These are phyloP conservation scores for Ceratocystis cubensis DNA, from an alignment of 2,329 filamentous ascomycete species.

Conservation along the genomic window DNA sequence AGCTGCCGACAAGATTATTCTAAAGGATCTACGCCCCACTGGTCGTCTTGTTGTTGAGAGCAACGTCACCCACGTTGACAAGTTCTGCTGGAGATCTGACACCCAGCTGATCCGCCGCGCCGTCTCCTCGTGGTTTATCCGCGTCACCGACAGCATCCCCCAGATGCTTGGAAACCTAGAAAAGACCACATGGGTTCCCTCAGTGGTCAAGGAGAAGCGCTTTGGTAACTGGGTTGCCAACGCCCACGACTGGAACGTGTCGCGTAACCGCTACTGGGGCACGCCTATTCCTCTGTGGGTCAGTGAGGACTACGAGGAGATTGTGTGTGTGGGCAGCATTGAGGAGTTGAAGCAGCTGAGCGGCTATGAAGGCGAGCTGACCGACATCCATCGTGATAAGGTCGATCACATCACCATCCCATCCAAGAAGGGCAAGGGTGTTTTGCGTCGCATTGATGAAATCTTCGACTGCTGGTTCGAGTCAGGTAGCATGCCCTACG, in stretches of 20 bases:
- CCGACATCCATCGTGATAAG: slow-evolving; percentile 25
- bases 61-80: slow-evolving; percentile 24
- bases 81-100: slow-evolving; percentile 26
- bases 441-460: slow-evolving; percentile 24
- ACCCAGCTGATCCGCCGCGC: slow-evolving; percentile 25
- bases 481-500: slow-evolving; percentile 26
- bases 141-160: slow-evolving; percentile 23
- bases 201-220: slow-evolving; percentile 25
- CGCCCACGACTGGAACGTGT: slow-evolving; percentile 25
- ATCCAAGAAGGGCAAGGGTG: slow-evolving; percentile 24
- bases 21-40: slow-evolving; percentile 24
- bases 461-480: slow-evolving; percentile 27
- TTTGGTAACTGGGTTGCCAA: slow-evolving; percentile 26
- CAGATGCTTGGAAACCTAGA: slow-evolving; percentile 24
- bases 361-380: slow-evolving; percentile 23
- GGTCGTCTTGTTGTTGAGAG: slow-evolving; percentile 24
- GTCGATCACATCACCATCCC: slow-evolving; percentile 26
- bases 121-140: slow-evolving; percentile 27
- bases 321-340: slow-evolving; percentile 25
- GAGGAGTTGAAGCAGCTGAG: slow-evolving; percentile 24
- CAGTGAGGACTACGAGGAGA: slow-evolving; percentile 25
- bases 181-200: slow-evolving; percentile 25
- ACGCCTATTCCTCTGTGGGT: slow-evolving; percentile 26
- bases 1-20: slow-evolving; percentile 25
- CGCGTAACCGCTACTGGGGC: slow-evolving; percentile 25